Conservation (phyloP, 768 basidiomycete genomes). For the Boletus sp. region DNA sequence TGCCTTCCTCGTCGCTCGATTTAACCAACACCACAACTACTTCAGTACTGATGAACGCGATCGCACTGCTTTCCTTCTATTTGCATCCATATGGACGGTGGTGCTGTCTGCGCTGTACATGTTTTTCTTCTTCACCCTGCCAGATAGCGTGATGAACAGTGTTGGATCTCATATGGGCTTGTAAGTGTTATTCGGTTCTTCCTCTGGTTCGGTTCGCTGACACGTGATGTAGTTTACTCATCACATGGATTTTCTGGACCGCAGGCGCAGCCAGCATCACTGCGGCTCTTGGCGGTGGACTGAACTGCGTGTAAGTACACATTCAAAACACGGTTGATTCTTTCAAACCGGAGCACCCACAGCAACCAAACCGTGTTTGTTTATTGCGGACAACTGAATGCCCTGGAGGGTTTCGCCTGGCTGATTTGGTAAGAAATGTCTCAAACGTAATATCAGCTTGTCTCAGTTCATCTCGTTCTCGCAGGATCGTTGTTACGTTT, state of each 20-base stretch:
- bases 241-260: conserved; percentile 80
- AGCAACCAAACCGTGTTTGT: conserved; percentile 44
- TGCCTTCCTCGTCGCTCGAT: conserved; percentile 66
- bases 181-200: conserved; percentile 38
- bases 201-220: conserved; percentile 1
- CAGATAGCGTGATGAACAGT: conserved; percentile 51
- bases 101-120: conserved; percentile 51
- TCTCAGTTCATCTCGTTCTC: background rate
- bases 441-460: background rate
- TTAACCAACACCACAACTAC: conserved; percentile 54
- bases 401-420: conserved; percentile 75
- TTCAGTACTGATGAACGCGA: conserved; percentile 48
- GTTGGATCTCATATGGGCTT: conserved; percentile 61
- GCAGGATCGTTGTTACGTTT: conserved; percentile 64
- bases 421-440: conserved; percentile 53
- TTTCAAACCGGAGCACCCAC: background rate
- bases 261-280: conserved; percentile 73
- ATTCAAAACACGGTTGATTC: background rate
- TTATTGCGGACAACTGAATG: conserved; percentile 77
- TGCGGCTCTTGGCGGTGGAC: conserved; percentile 57
- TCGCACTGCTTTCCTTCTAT: conserved; percentile 64
- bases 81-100: conserved; percentile 71
- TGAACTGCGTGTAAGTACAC: conserved; percentile 60
- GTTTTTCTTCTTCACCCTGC: conserved; percentile 49
- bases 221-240: conserved; percentile 42